Base-by-base conservation (phyloP, 495 filamentous ascomycete genomes). In the Clohesyomyces aquaticus region DNA sequence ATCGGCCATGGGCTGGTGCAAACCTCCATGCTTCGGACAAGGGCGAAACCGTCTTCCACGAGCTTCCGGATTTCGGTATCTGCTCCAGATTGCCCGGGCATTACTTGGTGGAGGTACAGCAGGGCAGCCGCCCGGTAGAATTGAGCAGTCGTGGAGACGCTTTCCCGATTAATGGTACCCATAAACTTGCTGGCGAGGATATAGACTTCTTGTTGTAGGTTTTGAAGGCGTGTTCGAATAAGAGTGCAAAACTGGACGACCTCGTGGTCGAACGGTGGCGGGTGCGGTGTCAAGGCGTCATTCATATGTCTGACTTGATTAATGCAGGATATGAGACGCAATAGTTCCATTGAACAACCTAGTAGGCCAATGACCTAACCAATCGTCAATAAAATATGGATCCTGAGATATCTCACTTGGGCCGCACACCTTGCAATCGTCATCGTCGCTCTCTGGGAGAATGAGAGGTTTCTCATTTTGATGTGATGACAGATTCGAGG, bases 1-100 rank as follows among this genome's bases (percentile, higher is more conserved):
- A 65, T 28, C 16, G 62, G 62, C 62, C 62, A 65, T 18, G 62
- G 62, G 48, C 62, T 65, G n/a, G 55, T 65, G 42, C 55, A 65
- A 19, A 65, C 26, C n/a, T 52, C 55, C 48, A 65, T 46, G 16
- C 35, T 35, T n/a, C 49, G 55, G 10, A 65, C 9, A 1, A 60
- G 19, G 3, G n/a, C 35, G 25, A 65, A 60, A 10, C 55, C 55
- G 4, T 53, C 41, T 4, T 14, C 8, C 1, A 60, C 55, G 0
- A 59, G 48, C 8, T 26, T 26, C 29, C 52, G 47, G 9, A 54
- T 38, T 12, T 28, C 47, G 6, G 35, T 47, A 16, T 54, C 35
- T 26, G 63, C 26, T n/a, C 53, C 19, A 14, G 21, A 19, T 22
- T 32, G 23, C 4, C 4, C 22, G 0, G 63, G 63, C 8, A 23